These are phyloP conservation scores for Trichoderma breve DNA, from an alignment of 2,329 filamentous ascomycete genomes.

Conservation along the genomic window DNA sequence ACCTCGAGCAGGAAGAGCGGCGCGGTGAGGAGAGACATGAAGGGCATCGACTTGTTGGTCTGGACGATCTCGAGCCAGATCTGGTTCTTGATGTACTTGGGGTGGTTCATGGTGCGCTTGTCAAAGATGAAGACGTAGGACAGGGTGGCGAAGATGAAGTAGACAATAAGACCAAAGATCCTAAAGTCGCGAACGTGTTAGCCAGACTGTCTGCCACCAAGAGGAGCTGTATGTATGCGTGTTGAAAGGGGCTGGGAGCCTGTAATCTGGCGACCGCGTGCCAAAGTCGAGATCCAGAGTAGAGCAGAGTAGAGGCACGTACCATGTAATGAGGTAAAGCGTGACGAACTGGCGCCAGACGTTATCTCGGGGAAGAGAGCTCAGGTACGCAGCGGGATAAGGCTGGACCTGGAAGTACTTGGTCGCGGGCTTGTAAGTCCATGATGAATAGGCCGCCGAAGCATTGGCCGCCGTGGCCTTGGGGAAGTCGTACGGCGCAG, in stretches of 20 bases:
- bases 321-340: constrained; percentile 87
- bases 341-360: constrained; percentile 70
- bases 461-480: constrained; percentile 49
- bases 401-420: constrained; percentile 68
- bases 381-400: constrained; percentile 74
- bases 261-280: neutral
- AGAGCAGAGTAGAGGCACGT: constrained; percentile 30
- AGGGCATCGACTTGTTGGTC: constrained; percentile 71
- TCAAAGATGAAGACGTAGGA: constrained; percentile 92
- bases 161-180: constrained; percentile 80
- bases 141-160: constrained; percentile 78
- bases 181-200: constrained; percentile 44
- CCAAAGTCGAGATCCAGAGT: neutral
- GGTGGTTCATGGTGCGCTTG: constrained; percentile 82
- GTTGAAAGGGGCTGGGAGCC: neutral
- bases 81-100: constrained; percentile 94
- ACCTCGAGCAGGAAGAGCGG: constrained; percentile 82
- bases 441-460: constrained; percentile 58
- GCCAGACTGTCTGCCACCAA: neutral
- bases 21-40: constrained; percentile 78
- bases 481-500: constrained; percentile 52
- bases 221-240: neutral
- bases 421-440: constrained; percentile 72
- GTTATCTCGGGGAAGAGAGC: constrained; percentile 74
- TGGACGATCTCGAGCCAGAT: constrained; percentile 82